Base-by-base conservation (phyloP, 768 basidiomycete genomes). In the Leccinum longicurvipes region DNA sequence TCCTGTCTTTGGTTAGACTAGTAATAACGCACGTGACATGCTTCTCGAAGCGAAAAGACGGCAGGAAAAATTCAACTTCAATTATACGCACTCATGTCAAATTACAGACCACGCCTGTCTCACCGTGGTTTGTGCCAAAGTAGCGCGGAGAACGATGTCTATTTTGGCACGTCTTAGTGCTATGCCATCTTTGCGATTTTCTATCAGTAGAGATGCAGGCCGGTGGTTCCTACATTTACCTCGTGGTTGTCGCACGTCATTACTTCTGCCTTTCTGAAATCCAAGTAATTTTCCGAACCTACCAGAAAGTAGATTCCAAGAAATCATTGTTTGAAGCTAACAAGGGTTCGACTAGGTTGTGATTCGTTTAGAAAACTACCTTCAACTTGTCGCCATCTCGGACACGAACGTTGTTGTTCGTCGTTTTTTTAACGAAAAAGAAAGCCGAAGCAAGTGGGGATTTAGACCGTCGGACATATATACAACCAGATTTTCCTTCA, bases 61-160 rank as follows among this genome's bases (percentile, higher is more conserved):
- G 10, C n/a, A 10, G 19, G 9, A 41, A 19, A 41, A 45, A 24
- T 17, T 17, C 44, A 45, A 45, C 14, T 36, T 11, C 53, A 59
- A 54, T 59, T 51, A 54, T 65, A 61, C 70, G 70, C 68, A 70
- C 68, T 72, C 68, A 61, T 41, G 68, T 70, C 68, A 70, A 70
- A 70, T 70, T 70, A 60, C 68, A 68, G 59, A 60, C 58, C 70
- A 59, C 19, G 31, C 51, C 48, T 31, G 34, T 63, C 57, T 31
- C 42, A 58, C 31, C 45, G 53, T 68, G 68, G 70, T 72, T 42
- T 72, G 68, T 67, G 68, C 68, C 68, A 72, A 72, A 72, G 68
- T 50, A 72, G 68, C 63, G 68, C 68, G 68, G 50, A 70, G 25
- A 70, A 53, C 28, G 36, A 72, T 47, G 51, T 59, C 3, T 56